Percentiles rank a stretch among this genome's conserved stretches.
These are phyloP conservation scores for Dioscorea zingiberensis DNA, from an alignment of 106 monocot species.

Conservation along the genomic window DNA sequence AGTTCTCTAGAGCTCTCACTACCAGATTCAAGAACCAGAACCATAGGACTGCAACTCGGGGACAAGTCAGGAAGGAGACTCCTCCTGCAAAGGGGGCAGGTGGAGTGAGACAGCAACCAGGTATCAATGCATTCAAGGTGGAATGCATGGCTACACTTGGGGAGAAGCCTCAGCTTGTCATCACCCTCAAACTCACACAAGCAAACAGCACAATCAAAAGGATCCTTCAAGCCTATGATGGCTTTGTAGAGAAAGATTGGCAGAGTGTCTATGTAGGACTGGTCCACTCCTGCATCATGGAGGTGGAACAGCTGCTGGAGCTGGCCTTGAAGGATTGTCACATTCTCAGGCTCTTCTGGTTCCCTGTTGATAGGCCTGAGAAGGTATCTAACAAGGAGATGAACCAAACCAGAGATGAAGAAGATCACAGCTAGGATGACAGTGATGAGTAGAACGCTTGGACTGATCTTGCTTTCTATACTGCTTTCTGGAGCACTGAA, in stretches of 20 bases:
- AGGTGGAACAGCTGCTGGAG: constrained; percentile 97
- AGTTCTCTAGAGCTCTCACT: constrained; percentile 49
- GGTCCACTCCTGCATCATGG: constrained; percentile 89
- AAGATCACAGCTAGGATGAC: constrained; percentile 59
- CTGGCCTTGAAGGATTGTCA: constrained; percentile 70
- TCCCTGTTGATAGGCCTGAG: constrained; percentile 31
- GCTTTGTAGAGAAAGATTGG: constrained; percentile 86
- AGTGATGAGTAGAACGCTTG: constrained; percentile 55
- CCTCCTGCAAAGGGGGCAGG: constrained; percentile 70
- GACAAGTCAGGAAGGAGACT: constrained; percentile 42
- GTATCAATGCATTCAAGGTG: constrained; percentile 82
- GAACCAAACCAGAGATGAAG: constrained; percentile 70
- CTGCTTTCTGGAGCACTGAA: background rate
- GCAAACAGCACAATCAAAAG: constrained; percentile 93
- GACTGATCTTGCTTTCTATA: constrained; percentile 60
- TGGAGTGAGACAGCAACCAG: constrained; percentile 86
- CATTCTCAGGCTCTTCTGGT: constrained; percentile 30
- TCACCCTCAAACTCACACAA: constrained; percentile 85
- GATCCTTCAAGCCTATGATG: constrained; percentile 76
- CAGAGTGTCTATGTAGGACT: constrained; percentile 81
- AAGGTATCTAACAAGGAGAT: constrained; percentile 67
- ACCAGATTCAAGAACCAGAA: constrained; percentile 44
- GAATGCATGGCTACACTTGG: constrained; percentile 85
- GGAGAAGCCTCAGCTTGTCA: constrained; percentile 73
- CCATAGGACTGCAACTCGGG: constrained; percentile 24